phyloP scores from a whole-genome alignment of 139 green algal species.

The Coccomyxa sp. region DNA sequence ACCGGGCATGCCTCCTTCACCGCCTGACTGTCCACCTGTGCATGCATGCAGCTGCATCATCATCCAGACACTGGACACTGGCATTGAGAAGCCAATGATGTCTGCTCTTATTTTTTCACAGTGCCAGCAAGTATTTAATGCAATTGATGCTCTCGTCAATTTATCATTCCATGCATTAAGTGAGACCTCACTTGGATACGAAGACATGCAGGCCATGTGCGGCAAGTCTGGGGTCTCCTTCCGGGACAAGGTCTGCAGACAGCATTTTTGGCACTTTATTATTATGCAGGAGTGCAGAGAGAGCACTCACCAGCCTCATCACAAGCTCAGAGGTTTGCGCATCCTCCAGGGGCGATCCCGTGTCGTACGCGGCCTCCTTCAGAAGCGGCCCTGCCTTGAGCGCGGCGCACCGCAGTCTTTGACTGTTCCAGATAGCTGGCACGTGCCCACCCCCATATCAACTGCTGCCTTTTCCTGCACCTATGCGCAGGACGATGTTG shows the following conservation, averaged over 20 bases:
- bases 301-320: slow-evolving; percentile 36
- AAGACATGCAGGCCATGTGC: too few species aligned
- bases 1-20: slow-evolving; percentile 73
- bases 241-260: too few species aligned
- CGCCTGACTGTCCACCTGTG: slow-evolving; percentile 51
- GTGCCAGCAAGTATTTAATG: too few species aligned
- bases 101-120: too few species aligned
- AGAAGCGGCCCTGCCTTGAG: slow-evolving; percentile 74
- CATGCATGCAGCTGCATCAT: neutral
- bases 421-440: slow-evolving; percentile 38
- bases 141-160: too few species aligned
- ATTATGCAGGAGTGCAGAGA: neutral
- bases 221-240: too few species aligned
- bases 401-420: slow-evolving; percentile 61
- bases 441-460: slow-evolving; percentile 8
- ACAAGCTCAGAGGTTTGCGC: slow-evolving; percentile 51
- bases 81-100: too few species aligned
- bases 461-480: neutral
- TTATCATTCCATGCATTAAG: too few species aligned
- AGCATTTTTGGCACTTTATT: too few species aligned
- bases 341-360: slow-evolving; percentile 65
- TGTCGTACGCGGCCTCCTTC: slow-evolving; percentile 50
- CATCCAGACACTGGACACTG: too few species aligned
- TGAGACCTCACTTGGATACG: too few species aligned
- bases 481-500: neutral